These are phyloP conservation scores for Lasiosphaeria miniovina DNA, from an alignment of 495 filamentous ascomycete species.

Conservation along the genomic window DNA sequence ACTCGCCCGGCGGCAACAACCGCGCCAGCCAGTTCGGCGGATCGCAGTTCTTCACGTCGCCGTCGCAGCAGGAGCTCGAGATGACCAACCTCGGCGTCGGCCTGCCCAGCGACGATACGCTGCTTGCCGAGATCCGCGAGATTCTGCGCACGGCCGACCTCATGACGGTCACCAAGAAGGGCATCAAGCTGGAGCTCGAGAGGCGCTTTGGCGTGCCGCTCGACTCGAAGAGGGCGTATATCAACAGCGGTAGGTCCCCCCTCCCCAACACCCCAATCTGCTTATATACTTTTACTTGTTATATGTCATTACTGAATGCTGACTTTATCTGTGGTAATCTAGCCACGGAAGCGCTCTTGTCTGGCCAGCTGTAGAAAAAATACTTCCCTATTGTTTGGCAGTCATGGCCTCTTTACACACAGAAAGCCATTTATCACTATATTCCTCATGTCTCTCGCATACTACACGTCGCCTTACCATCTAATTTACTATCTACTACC, in stretches of 20 bases:
- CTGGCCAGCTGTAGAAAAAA: constrained; percentile 39
- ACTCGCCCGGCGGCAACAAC: constrained; percentile 11
- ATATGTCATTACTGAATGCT: neutral
- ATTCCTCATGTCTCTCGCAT: neutral
- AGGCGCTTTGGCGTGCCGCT: constrained; percentile 76
- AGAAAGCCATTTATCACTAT: neutral
- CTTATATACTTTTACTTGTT: constrained; percentile 2
- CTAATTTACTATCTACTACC: no score
- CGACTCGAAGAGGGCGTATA: constrained; percentile 81
- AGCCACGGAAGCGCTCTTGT: constrained; percentile 50
- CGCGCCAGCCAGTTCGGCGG: constrained; percentile 50
- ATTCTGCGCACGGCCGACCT: constrained; percentile 88
- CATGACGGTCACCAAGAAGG: constrained; percentile 99
- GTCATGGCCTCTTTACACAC: neutral
- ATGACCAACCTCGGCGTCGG: constrained; percentile 59
- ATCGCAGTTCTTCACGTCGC: constrained; percentile 48
- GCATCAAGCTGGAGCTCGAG: constrained; percentile 91
- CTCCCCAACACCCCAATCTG: no score
- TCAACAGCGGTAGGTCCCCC: constrained; percentile 78
- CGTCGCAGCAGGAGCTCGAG: constrained; percentile 56
- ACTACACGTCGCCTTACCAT: no score
- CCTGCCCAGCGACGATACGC: constrained; percentile 81
- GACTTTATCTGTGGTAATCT: constrained; percentile 10
- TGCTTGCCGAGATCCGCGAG: constrained; percentile 90
- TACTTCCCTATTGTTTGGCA: neutral